Percentiles rank a stretch among this genome's conserved stretches.
These are phyloP conservation scores for Plectranthus barbatus DNA, from an alignment of 257 asterid genomes.

Conservation along the genomic window DNA sequence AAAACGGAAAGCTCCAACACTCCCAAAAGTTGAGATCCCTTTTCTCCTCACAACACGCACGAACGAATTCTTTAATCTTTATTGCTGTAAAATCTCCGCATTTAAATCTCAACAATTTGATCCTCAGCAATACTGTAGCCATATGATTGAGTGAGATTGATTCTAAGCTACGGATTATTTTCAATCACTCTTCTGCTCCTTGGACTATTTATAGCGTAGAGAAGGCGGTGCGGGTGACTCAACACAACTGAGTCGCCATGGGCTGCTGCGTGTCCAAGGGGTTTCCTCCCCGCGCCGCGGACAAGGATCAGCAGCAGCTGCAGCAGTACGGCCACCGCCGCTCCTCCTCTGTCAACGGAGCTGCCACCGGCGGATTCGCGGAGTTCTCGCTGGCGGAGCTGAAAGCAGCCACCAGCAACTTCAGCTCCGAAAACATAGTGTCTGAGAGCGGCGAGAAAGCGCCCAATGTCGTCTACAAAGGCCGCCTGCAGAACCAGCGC, in stretches of 20 bases:
- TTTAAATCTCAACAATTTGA: slow-evolving; percentile 2
- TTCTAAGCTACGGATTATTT: not conserved
- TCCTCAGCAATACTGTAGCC: not conserved
- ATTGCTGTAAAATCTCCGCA: not conserved
- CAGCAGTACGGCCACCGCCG: slow-evolving; percentile 38
- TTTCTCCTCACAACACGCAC: slow-evolving; percentile 25
- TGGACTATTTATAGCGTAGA: slow-evolving; percentile 9
- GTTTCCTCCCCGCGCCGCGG: slow-evolving; percentile 33
- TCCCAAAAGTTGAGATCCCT: slow-evolving; percentile 8
- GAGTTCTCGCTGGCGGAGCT: slow-evolving; percentile 82
- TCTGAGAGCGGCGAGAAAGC: slow-evolving; percentile 98
- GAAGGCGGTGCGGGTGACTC: slow-evolving; percentile 28
- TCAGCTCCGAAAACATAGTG: slow-evolving; percentile 81
- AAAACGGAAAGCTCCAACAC: slow-evolving; percentile 14
- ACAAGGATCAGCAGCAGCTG: slow-evolving; percentile 37
- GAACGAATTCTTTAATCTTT: slow-evolving; percentile 7
- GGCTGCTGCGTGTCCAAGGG: slow-evolving; percentile 68
- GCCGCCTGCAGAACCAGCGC: slow-evolving; percentile 73
- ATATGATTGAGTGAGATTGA: slow-evolving; percentile 2
- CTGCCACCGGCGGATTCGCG: slow-evolving; percentile 45
- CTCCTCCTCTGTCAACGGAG: slow-evolving; percentile 51
- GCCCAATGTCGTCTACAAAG: slow-evolving; percentile 74
- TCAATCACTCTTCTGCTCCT: not conserved
- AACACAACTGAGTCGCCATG: slow-evolving; percentile 51
- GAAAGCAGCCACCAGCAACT: slow-evolving; percentile 73